Conservation (phyloP, 345 rosid genomes). For the Rhizophora apiculata region DNA sequence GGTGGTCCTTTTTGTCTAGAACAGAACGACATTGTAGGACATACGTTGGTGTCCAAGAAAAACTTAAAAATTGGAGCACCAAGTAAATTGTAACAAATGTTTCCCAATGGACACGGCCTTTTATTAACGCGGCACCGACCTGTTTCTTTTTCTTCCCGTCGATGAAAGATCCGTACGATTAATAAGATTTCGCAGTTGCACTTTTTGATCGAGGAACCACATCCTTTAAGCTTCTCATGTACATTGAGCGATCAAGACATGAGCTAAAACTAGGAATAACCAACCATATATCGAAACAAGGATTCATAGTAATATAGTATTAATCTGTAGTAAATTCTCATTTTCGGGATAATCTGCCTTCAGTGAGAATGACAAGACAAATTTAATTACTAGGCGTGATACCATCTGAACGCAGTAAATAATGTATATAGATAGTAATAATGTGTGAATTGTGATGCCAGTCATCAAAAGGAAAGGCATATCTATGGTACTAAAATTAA, state of each 20-base stretch:
- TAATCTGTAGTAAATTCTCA: too few relatives aligned
- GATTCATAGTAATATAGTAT: not conserved
- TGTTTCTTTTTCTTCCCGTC: conserved; percentile 9
- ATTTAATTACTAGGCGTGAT: too few relatives aligned
- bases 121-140: conserved; percentile 26
- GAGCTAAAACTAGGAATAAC: too few relatives aligned
- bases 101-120: conserved; percentile 12
- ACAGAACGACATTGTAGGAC: not conserved
- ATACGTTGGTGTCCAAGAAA: not conserved
- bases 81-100: conserved; percentile 6
- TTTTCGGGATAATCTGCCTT: too few relatives aligned
- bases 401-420: too few relatives aligned
- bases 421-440: not conserved
- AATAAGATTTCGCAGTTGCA: conserved; percentile 5
- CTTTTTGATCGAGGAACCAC: not conserved
- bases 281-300: too few relatives aligned
- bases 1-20: not conserved
- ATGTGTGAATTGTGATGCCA: conserved; percentile 5
- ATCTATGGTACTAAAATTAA: not conserved
- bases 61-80: conserved; percentile 10
- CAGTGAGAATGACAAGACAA: too few relatives aligned
- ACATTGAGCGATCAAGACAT: too few relatives aligned
- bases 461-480: not conserved
- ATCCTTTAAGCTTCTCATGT: too few relatives aligned
- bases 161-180: conserved; percentile 29